phyloP scores from a whole-genome alignment of 192 early-diverging fungal genomes.

The Backusella tarrabulga region DNA sequence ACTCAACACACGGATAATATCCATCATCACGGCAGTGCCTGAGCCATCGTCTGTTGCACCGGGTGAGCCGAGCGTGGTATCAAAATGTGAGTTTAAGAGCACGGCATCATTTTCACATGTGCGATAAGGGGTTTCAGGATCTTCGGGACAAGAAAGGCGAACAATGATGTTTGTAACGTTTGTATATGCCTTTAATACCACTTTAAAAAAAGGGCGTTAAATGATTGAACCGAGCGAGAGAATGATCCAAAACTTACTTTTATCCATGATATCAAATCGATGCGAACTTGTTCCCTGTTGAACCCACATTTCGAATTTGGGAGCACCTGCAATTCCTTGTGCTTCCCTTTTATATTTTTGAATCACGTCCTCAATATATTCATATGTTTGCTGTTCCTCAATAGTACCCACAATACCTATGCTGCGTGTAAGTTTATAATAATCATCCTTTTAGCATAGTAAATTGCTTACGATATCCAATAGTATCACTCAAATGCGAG shows the following conservation, averaged over 20 bases:
- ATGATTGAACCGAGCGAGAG: background rate
- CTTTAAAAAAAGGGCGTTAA: slow-evolving; percentile 23
- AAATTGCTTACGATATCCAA: slow-evolving; percentile 52
- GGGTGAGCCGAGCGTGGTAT: slow-evolving; percentile 59
- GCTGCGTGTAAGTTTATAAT: slow-evolving; percentile 16
- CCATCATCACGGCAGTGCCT: slow-evolving; percentile 72
- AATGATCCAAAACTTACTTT: slow-evolving; percentile 41
- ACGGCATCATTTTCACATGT: slow-evolving; percentile 61
- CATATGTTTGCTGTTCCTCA: slow-evolving; percentile 42
- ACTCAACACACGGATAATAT: slow-evolving; percentile 54
- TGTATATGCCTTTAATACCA: slow-evolving; percentile 64
- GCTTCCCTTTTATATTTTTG: slow-evolving; percentile 31
- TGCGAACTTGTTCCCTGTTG: slow-evolving; percentile 63
- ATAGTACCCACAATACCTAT: slow-evolving; percentile 42
- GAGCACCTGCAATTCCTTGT: slow-evolving; percentile 25
- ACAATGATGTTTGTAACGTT: slow-evolving; percentile 76
- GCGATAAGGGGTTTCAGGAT: background rate
- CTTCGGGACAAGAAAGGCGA: slow-evolving; percentile 60
- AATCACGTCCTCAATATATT: slow-evolving; percentile 41
- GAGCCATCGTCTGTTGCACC: slow-evolving; percentile 70
- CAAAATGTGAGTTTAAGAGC: slow-evolving; percentile 71
- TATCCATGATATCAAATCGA: slow-evolving; percentile 71
- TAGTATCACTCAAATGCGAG: slow-evolving; percentile 44
- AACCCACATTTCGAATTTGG: slow-evolving; percentile 58
- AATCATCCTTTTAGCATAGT: background rate